Evolutionary conservation across 1,139 yeast species (phyloP), one percentile per base, ranked within the genome.

Genomic region (Saccharomyces hybrid): DNA sequence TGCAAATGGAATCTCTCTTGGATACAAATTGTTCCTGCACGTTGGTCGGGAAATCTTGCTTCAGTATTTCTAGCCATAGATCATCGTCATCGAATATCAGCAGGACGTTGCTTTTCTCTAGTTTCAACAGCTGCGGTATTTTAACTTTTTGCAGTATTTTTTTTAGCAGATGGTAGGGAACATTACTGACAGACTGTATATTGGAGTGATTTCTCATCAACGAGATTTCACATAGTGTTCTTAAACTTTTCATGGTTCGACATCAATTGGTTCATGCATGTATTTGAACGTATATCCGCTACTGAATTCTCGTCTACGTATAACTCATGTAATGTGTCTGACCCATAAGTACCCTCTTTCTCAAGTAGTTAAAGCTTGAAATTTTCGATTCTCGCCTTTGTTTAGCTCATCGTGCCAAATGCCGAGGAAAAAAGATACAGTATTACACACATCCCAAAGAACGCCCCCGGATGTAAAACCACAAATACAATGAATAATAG

Each of bases 1-100:
- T 55, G 27, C 47, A 50, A 11, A 68, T 62, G 24, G 48, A 57
- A 24, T 58, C 61, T 51, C 60, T 63, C 48, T 58, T 62, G 9
- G 58, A 52, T 12, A 59, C 57, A 50, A 49, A 67, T 16, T 60
- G 53, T 27, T 63, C 66, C 48, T 60, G 64, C 3, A 62, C 63
- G 56, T 63, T 62, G 11, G 73, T 76, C 4, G 84, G 81, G 61
- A 80, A 82, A 55, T 82, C 84, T 55, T 71, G 74, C 52, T 68
- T 71, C 3, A 81, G 63, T 21, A 80, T 65, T 1, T 61, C 60
- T 2, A 62, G 62, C 87, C 87, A 82, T n/a, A 80, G 60, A 42
- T 70, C 73, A 57, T 81, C 85, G 54, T 80, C 78, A 47, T 76
- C 78, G 12, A 83, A 78, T 4, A 71, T 64, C 12, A 80, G 61